Conservation (phyloP, 164 flowering plant genomes). For the Chimonanthus praecox region DNA sequence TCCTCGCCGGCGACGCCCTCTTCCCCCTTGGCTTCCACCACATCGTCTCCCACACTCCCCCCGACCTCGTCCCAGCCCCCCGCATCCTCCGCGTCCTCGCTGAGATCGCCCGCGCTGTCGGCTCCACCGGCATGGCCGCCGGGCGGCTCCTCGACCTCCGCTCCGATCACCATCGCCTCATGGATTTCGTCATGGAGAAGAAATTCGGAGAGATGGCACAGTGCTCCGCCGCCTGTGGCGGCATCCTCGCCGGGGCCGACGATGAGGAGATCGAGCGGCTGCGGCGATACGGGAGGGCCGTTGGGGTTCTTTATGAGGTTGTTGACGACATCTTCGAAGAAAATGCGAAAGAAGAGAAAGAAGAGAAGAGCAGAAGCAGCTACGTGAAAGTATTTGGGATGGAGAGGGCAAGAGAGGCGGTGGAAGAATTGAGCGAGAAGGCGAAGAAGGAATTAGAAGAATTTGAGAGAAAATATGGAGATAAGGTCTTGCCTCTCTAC, state of each 20-base stretch:
- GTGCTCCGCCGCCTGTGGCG: constrained; percentile 95
- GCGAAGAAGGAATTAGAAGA: constrained; percentile 70
- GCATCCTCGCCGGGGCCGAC: constrained; percentile 64
- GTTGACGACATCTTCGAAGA: constrained; percentile 63
- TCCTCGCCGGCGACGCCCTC: constrained; percentile 92
- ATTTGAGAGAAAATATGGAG: constrained; percentile 53
- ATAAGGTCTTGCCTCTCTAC: constrained; percentile 56
- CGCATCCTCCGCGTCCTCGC: constrained; percentile 68
- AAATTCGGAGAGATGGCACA: constrained; percentile 86
- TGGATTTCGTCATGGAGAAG: constrained; percentile 68
- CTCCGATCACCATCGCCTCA: not conserved
- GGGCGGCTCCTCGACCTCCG: constrained; percentile 80
- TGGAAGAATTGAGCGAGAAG: constrained; percentile 51
- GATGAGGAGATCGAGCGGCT: constrained; percentile 60
- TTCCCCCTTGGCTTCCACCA: constrained; percentile 90
- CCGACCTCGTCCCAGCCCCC: constrained; percentile 54
- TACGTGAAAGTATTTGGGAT: constrained; percentile 61
- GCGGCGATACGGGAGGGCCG: constrained; percentile 80
- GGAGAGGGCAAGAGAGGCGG: constrained; percentile 65
- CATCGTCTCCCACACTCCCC: constrained; percentile 70
- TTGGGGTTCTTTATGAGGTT: constrained; percentile 75
- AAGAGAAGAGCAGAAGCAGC: constrained; percentile 26
- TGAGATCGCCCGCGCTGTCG: constrained; percentile 86
- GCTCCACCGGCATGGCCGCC: constrained; percentile 96
- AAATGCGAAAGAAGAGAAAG: not conserved